A percentile compares a stretch with the other conserved stretches of the same genome.
phyloP scores from a whole-genome alignment of 495 filamentous ascomycete genomes.

The Talaromyces adpressus region DNA sequence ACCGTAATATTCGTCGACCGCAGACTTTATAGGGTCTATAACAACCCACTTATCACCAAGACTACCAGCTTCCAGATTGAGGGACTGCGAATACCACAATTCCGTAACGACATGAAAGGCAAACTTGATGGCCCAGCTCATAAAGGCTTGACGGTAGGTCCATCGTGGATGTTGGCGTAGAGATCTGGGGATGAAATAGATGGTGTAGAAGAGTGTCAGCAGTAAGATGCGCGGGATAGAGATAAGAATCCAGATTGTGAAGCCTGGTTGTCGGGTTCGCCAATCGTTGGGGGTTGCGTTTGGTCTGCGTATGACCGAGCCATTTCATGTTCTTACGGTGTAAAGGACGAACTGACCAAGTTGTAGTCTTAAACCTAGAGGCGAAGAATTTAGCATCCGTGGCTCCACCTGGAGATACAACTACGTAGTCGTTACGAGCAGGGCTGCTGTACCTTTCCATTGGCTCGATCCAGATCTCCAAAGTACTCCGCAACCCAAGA shows the following conservation, averaged over 20 bases:
- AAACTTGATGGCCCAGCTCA: background rate
- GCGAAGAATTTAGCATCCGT: background rate
- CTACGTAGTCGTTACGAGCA: background rate
- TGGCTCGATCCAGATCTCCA: background rate
- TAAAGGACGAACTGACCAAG: background rate
- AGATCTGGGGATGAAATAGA: background rate
- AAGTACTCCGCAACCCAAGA: background rate
- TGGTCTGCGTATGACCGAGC: constrained; percentile 46
- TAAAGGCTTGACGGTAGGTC: background rate
- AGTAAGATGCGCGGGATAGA: constrained; percentile 7
- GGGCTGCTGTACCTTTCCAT: background rate
- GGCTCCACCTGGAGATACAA: background rate
- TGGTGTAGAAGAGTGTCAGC: background rate
- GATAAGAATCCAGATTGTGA: constrained; percentile 51
- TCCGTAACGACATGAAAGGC: background rate
- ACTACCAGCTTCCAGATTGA: background rate
- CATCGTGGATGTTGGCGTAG: background rate
- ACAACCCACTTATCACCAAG: background rate
- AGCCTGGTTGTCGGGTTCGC: constrained; percentile 51
- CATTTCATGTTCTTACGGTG: background rate
- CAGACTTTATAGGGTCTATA: background rate
- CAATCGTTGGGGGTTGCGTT: constrained; percentile 37
- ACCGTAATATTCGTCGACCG: constrained; percentile 4
- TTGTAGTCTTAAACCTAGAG: too few relatives aligned
- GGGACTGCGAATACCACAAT: background rate